Conservation (phyloP, 768 basidiomycete species). For the Rhodotorula kratochvilovae region DNA sequence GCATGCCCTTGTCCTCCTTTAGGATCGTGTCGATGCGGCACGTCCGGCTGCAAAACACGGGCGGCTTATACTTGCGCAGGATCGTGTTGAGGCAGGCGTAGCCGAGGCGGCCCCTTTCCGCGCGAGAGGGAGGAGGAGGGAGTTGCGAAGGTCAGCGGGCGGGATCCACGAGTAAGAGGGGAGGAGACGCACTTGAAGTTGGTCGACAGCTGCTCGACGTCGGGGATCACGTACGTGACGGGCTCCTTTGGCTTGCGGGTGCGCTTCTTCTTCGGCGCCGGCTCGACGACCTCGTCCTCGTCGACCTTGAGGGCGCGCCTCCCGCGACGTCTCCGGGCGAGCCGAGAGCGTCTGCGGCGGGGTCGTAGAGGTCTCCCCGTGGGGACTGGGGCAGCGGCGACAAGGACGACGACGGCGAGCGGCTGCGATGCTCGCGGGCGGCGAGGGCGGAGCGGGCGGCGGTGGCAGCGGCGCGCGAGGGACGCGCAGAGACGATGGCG, state of each 20-base stretch:
- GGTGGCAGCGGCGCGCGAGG: slow-evolving; percentile 17
- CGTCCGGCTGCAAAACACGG: slow-evolving; percentile 63
- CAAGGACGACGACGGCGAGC: slow-evolving; percentile 25
- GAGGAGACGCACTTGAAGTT: slow-evolving; percentile 33
- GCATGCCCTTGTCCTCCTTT: slow-evolving; percentile 63
- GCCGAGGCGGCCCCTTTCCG: slow-evolving; percentile 25
- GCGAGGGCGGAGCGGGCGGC: slow-evolving; percentile 8
- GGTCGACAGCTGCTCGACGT: slow-evolving; percentile 37
- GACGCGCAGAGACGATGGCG: background rate
- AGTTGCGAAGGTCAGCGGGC: background rate
- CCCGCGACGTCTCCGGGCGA: background rate
- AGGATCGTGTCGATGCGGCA: slow-evolving; percentile 67
- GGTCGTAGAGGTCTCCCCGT: background rate
- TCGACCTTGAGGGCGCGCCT: background rate
- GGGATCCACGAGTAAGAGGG: background rate
- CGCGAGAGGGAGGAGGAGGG: background rate
- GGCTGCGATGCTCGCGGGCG: slow-evolving; percentile 5
- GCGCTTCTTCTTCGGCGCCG: slow-evolving; percentile 21
- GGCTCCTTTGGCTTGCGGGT: slow-evolving; percentile 37
- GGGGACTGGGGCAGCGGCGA: slow-evolving; percentile 17
- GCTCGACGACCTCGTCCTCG: slow-evolving; percentile 7
- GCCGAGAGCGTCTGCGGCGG: background rate
- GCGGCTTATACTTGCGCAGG: slow-evolving; percentile 65
- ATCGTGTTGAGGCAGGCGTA: slow-evolving; percentile 82
- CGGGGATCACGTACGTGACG: slow-evolving; percentile 41